Conservation (phyloP, 148 eudicot species). For the Diospyros lotus region DNA sequence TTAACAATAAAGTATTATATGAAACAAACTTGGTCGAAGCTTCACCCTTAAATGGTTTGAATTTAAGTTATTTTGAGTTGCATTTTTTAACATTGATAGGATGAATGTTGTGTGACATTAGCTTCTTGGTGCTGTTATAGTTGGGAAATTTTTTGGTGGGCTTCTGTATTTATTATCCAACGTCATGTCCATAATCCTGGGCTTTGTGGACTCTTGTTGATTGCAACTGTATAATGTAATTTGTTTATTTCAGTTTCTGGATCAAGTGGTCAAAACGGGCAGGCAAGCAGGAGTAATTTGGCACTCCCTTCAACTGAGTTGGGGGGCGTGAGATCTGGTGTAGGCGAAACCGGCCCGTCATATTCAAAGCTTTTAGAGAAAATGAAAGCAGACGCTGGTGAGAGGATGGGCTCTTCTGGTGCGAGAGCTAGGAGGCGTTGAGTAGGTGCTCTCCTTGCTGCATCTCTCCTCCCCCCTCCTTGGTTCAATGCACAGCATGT, state of each 20-base stretch:
- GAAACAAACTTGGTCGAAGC: no score
- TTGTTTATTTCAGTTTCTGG: slow-evolving; percentile 23
- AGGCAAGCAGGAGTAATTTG: slow-evolving; percentile 42
- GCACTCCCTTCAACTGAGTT: slow-evolving; percentile 68
- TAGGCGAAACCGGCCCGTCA: slow-evolving; percentile 21
- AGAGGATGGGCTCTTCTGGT: slow-evolving; percentile 1
- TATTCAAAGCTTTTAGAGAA: slow-evolving; percentile 19
- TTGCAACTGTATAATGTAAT: neutral
- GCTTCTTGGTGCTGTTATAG: neutral
- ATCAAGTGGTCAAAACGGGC: slow-evolving; percentile 16
- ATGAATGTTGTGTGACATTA: no score
- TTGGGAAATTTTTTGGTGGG: neutral
- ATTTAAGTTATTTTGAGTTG: no score
- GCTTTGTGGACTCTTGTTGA: no score
- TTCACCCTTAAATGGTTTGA: no score
- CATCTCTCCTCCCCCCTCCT: no score
- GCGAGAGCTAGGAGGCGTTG: slow-evolving; percentile 17
- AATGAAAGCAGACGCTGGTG: slow-evolving; percentile 7
- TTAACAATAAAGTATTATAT: no score
- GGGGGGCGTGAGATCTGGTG: slow-evolving; percentile 21
- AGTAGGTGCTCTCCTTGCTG: no score
- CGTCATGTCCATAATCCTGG: neutral
- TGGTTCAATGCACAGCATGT: no score
- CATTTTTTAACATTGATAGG: no score
- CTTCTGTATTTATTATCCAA: neutral